Percentiles rank a stretch among this genome's conserved stretches.
These are phyloP conservation scores for Zizania palustris DNA, from an alignment of 202 grass and related monocot species.

Conservation along the genomic window DNA sequence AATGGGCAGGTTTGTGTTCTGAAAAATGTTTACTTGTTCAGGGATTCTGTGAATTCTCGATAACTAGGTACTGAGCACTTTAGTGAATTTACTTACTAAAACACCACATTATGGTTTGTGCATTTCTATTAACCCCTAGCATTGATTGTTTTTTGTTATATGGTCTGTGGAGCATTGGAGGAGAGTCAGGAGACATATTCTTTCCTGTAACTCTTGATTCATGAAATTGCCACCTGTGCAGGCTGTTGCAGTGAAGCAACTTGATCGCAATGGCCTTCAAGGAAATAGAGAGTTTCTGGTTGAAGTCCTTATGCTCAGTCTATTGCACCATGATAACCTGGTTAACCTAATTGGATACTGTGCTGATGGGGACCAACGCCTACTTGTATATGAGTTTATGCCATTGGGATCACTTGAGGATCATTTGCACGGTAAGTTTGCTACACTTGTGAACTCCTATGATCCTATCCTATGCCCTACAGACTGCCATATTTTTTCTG, in stretches of 20 bases:
- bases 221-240: slow-evolving; percentile 35
- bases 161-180: slow-evolving; percentile 19
- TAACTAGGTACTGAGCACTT: not conserved
- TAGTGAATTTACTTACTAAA: not conserved
- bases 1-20: slow-evolving; percentile 76
- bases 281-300: slow-evolving; percentile 92
- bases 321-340: slow-evolving; percentile 86
- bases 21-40: slow-evolving; percentile 17
- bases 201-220: slow-evolving; percentile 20
- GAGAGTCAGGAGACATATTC: slow-evolving; percentile 17
- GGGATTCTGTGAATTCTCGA: not conserved
- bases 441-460: slow-evolving; percentile 16
- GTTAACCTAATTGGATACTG: slow-evolving; percentile 97
- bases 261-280: slow-evolving; percentile 88
- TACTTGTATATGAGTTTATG: slow-evolving; percentile 98
- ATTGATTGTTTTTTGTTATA: not conserved
- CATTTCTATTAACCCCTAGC: not conserved
- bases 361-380: slow-evolving; percentile 90
- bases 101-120: not conserved
- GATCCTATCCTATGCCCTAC: slow-evolving; percentile 19
- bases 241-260: slow-evolving; percentile 89
- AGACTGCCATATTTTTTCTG: not conserved
- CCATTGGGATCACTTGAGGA: slow-evolving; percentile 92
- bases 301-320: slow-evolving; percentile 93
- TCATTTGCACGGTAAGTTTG: slow-evolving; percentile 82